A percentile compares a stretch with the other conserved stretches of the same genome.
Evolutionary conservation across 495 filamentous ascomycete genomes (phyloP).

Genomic region (Podospora comata): DNA sequence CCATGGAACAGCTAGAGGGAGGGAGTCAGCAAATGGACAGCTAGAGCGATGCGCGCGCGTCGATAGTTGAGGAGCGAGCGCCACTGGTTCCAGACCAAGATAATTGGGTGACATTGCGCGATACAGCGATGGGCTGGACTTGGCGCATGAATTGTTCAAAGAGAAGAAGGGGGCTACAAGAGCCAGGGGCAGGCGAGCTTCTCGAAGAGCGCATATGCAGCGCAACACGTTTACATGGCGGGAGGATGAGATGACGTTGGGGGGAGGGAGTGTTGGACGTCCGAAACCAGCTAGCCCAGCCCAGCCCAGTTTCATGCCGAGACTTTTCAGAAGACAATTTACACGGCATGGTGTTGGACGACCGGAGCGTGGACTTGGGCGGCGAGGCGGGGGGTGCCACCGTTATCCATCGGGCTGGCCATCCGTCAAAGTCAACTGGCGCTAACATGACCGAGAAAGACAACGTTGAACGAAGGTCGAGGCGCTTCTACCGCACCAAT

Average conservation of each 20-base stretch:
- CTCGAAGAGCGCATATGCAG: conserved; percentile 5
- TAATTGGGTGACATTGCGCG: conserved; percentile 5
- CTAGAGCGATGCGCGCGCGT: conserved; percentile 20
- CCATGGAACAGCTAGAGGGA: background rate
- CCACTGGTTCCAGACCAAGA: conserved; percentile 12
- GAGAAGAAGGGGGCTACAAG: background rate
- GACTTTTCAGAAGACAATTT: background rate
- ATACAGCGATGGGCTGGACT: background rate
- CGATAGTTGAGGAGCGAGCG: background rate
- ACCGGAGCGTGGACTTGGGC: too few relatives aligned
- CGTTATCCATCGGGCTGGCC: too few relatives aligned
- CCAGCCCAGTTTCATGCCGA: background rate
- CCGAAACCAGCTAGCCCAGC: background rate
- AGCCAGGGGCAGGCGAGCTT: background rate
- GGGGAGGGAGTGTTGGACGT: background rate
- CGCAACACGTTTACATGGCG: background rate
- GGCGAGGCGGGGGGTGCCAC: too few relatives aligned
- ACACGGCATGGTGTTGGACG: background rate
- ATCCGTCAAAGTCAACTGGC: background rate
- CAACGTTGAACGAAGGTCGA: background rate
- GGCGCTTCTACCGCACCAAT: background rate
- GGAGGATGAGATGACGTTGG: background rate
- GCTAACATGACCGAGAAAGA: background rate
- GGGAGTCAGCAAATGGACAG: conserved; percentile 19
- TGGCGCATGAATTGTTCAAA: conserved; percentile 2